Conservation (phyloP, 768 basidiomycete genomes). For the Calocybe cyanea region DNA sequence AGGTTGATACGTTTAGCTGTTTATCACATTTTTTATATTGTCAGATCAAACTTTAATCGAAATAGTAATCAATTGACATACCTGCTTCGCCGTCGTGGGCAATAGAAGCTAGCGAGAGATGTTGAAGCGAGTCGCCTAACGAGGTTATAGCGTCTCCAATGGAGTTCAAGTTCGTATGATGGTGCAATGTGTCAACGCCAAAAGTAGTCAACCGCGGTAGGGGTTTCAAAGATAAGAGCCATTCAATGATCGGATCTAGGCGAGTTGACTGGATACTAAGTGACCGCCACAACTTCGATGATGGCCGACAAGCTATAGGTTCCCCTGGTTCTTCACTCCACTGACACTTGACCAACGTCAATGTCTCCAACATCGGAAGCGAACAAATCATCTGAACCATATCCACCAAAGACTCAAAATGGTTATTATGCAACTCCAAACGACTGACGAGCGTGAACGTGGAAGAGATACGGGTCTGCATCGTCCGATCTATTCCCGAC, state of each 20-base stretch:
- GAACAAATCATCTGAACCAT: not conserved
- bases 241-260: not conserved
- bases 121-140: not conserved
- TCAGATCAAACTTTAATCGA: not conserved
- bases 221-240: not conserved
- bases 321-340: too few species aligned
- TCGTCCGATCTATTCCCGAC: not conserved
- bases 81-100: not conserved
- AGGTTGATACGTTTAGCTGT: not conserved
- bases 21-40: not conserved
- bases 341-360: not conserved
- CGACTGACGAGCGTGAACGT: not conserved
- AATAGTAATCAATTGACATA: not conserved
- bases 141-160: not conserved
- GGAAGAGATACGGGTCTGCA: not conserved
- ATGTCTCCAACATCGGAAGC: not conserved
- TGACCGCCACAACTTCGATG: not conserved
- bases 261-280: not conserved
- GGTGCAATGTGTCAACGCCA: not conserved
- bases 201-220: not conserved
- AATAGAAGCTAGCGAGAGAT: not conserved
- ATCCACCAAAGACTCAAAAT: not conserved
- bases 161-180: not conserved
- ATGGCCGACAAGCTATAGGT: too few species aligned
- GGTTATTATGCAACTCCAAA: not conserved